A percentile compares a stretch with the other conserved stretches of the same genome.
Evolutionary conservation across 2,329 filamentous ascomycete genomes (phyloP).

Genomic region (Curvularia verruculosa): DNA sequence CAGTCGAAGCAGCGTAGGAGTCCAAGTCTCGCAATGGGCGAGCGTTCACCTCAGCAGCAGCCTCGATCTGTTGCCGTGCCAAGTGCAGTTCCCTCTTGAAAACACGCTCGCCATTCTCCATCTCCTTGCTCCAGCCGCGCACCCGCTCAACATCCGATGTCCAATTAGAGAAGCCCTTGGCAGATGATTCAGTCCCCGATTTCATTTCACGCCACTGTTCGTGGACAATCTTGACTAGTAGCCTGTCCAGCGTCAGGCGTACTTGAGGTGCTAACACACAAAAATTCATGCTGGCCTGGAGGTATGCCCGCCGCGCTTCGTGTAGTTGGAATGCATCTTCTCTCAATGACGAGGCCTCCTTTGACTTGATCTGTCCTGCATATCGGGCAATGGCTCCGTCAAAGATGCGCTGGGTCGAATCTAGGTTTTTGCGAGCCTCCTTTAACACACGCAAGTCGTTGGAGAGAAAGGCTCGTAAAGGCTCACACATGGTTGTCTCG

Average conservation of each 20-base stretch:
- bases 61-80: slow-evolving; percentile 82
- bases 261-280: slow-evolving; percentile 87
- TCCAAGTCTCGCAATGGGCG: slow-evolving; percentile 91
- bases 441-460: slow-evolving; percentile 86
- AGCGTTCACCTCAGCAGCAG: slow-evolving; percentile 70
- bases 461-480: slow-evolving; percentile 76
- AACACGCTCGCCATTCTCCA: slow-evolving; percentile 84
- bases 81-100: slow-evolving; percentile 82
- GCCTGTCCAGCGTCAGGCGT: slow-evolving; percentile 79
- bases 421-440: slow-evolving; percentile 76
- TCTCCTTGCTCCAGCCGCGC: slow-evolving; percentile 89
- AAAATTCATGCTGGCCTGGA: slow-evolving; percentile 93
- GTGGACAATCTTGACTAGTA: slow-evolving; percentile 81
- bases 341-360: slow-evolving; percentile 86
- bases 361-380: slow-evolving; percentile 84
- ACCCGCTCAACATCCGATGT: slow-evolving; percentile 86
- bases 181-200: slow-evolving; percentile 68
- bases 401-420: slow-evolving; percentile 81
- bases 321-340: slow-evolving; percentile 97
- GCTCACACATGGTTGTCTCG: slow-evolving; percentile 78
- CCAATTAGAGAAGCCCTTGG: slow-evolving; percentile 68
- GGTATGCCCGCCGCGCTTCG: slow-evolving; percentile 86
- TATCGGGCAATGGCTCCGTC: slow-evolving; percentile 84
- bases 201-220: slow-evolving; percentile 91
- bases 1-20: slow-evolving; percentile 87